A percentile compares a stretch with the other conserved stretches of the same genome.
phyloP scores from a whole-genome alignment of 2,329 filamentous ascomycete species.

The Xylaria sp. region DNA sequence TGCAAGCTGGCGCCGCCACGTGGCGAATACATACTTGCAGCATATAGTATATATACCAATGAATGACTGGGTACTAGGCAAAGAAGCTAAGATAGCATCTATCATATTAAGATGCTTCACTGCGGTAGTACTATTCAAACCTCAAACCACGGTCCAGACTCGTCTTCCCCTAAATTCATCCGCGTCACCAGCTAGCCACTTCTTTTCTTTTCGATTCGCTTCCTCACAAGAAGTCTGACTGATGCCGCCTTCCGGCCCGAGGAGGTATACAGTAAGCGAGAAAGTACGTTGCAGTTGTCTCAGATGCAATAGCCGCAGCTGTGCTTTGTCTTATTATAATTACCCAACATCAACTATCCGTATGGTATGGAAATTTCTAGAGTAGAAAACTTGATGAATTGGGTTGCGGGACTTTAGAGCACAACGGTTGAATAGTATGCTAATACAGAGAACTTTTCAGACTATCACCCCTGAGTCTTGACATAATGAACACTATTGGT shows the following conservation, averaged over 20 bases:
- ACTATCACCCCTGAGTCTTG: not conserved
- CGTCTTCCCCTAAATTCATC: not conserved
- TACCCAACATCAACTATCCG: not conserved
- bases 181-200: constrained; percentile 2
- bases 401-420: not conserved
- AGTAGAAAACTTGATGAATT: not conserved
- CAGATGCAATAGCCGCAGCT: not conserved
- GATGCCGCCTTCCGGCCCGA: not conserved
- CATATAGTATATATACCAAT: not conserved
- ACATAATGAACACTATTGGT: not conserved
- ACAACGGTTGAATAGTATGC: not conserved
- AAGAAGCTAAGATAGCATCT: constrained; percentile 7
- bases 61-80: not conserved
- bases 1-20: constrained; percentile 20
- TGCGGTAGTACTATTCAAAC: not conserved
- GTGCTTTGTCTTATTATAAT: not conserved
- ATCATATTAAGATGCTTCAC: not conserved
- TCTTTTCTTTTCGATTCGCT: not conserved
- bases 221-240: not conserved
- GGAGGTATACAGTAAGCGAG: constrained; percentile 1
- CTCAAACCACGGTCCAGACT: not conserved
- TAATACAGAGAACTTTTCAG: not conserved
- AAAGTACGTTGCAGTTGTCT: not conserved
- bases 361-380: not conserved
- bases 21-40: constrained; percentile 14